phyloP scores from a whole-genome alignment of 1,139 yeast species.

The Saccharomycopsis crataegensis region DNA sequence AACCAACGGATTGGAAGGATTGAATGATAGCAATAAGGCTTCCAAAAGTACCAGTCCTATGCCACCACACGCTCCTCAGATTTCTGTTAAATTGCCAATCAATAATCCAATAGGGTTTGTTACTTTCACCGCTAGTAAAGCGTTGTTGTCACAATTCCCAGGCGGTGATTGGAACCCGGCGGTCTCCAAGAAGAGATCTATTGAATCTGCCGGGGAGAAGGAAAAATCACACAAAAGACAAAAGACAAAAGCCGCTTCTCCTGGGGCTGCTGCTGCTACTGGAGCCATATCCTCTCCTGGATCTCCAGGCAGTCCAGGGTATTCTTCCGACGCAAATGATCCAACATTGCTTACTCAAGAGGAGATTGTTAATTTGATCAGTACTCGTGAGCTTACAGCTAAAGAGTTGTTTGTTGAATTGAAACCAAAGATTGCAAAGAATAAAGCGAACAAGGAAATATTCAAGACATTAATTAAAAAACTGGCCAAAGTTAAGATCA shows the following conservation, averaged over 20 bases:
- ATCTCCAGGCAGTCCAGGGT: neutral
- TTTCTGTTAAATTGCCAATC: slow-evolving; percentile 37
- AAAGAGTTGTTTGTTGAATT: slow-evolving; percentile 13
- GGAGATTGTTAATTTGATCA: slow-evolving; percentile 12
- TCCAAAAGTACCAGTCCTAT: slow-evolving; percentile 18
- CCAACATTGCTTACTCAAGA: slow-evolving; percentile 9
- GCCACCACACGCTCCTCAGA: slow-evolving; percentile 21
- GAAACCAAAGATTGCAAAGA: slow-evolving; percentile 9
- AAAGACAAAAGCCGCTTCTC: slow-evolving; percentile 7
- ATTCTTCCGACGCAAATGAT: slow-evolving; percentile 4
- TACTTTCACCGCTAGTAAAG: slow-evolving; percentile 57
- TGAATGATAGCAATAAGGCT: slow-evolving; percentile 22
- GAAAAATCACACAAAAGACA: neutral
- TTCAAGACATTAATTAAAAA: slow-evolving; percentile 12
- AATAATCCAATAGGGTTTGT: slow-evolving; percentile 54
- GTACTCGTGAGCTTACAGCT: slow-evolving; percentile 11
- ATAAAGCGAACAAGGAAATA: slow-evolving; percentile 14
- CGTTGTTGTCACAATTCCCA: slow-evolving; percentile 61
- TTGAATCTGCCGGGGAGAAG: slow-evolving; percentile 1
- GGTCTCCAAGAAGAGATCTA: slow-evolving; percentile 14
- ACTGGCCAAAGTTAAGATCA: slow-evolving; percentile 11
- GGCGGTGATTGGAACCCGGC: slow-evolving; percentile 77
- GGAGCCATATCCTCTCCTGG: neutral
- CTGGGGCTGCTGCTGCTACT: slow-evolving; percentile 2
- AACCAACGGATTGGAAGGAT: slow-evolving; percentile 29